A percentile compares a stretch with the other conserved stretches of the same genome.
Conservation (phyloP, 164 flowering plant species). For the Aristolochia californica region DNA sequence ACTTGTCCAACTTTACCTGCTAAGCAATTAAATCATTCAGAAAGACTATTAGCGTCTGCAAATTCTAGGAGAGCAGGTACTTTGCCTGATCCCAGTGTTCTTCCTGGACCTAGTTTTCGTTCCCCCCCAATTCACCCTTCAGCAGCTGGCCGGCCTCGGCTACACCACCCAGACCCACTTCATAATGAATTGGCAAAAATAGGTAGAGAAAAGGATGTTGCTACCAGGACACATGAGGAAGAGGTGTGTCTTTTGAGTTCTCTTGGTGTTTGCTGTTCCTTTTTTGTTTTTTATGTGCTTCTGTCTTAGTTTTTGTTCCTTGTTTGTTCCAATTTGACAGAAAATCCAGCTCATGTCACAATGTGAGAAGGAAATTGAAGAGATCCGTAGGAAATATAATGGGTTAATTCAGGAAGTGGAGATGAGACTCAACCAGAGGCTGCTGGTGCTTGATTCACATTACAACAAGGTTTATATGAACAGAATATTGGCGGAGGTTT, state of each 20-base stretch:
- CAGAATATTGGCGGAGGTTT: constrained; percentile 49
- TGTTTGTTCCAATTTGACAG: constrained; percentile 26
- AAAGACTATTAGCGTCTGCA: not conserved
- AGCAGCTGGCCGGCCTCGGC: constrained; percentile 10
- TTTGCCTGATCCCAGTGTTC: constrained; percentile 7
- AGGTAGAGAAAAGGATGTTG: constrained; percentile 30
- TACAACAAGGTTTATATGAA: constrained; percentile 35
- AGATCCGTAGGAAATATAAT: constrained; percentile 44
- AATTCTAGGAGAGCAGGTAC: constrained; percentile 7
- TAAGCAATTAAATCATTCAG: not conserved
- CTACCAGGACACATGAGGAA: constrained; percentile 31
- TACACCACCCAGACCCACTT: constrained; percentile 45
- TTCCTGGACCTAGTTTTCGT: constrained; percentile 12
- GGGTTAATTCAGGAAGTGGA: constrained; percentile 37
- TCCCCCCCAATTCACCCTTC: constrained; percentile 9
- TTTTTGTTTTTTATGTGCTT: not conserved
- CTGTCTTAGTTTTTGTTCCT: constrained; percentile 1
- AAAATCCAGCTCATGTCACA: constrained; percentile 35
- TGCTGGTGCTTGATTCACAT: constrained; percentile 32
- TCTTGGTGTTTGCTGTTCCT: constrained; percentile 18
- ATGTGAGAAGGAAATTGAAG: constrained; percentile 67
- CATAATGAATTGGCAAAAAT: constrained; percentile 48
- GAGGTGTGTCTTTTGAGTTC: constrained; percentile 26
- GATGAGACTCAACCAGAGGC: constrained; percentile 20
- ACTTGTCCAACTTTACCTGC: not conserved